Evolutionary conservation across 495 filamentous ascomycete genomes (phyloP), one percentile per base, ranked within the genome.

Genomic region (Apodospora peruviana): DNA sequence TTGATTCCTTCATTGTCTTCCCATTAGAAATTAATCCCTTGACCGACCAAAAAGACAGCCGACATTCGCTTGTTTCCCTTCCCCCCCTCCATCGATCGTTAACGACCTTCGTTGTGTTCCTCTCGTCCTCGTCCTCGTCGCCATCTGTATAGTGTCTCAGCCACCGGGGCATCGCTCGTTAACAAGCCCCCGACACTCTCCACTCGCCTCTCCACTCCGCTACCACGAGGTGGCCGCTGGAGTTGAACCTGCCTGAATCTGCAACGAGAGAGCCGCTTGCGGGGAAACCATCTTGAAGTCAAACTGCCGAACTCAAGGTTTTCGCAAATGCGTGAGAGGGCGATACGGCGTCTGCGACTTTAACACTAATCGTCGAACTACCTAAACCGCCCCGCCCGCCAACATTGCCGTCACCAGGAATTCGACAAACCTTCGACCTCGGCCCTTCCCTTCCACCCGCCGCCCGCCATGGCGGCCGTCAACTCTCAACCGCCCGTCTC

Each of bases 401-500:
- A 27, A 37, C 34, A 24, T 46, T 16, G 35, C 35, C 48, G 32
- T 46, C 46, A 40, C 46, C 50, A 39, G 42, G 52, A 29, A 46
- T 40, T 38, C 43, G 44, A 38, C 43, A 46, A 53, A 54, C 47
- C 43, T 44, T 52, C 23, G 18, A 23, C 18, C 27, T 41, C 40
- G 47, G 47, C 46, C 38, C 34, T 44, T 20, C 43, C 50, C 43
- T 41, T 20, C 43, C 47, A 38, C 45, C 40, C 50, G 52, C 52
- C 29, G 45, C 45, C 52, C 49, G 59, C 62, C 53, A 77, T 77
- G 72, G 71, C 72, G 60, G 65, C 72, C 43, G 61, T 68, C 47
- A 66, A 67, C 46, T 53, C 59, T 58, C 49, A 58, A 36, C 58
- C 63, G 52, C 54, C 61, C n/a, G 47, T 61, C 45, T 55, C 62